phyloP scores from a whole-genome alignment of 352 stramenopile species.

The Pythium brachiatum region DNA sequence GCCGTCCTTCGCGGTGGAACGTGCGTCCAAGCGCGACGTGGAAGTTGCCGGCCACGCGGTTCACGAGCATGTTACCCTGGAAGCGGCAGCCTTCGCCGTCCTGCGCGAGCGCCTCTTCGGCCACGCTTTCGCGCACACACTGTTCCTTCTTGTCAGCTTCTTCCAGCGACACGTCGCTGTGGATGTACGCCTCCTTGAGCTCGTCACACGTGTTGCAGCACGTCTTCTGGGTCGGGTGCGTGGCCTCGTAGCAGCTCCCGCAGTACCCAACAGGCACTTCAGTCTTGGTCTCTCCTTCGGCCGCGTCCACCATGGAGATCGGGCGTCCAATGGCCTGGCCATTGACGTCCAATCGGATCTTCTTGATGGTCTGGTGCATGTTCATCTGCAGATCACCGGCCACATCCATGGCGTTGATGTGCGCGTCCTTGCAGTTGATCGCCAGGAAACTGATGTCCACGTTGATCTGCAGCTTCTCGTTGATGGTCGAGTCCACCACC shows the following conservation, averaged over 20 bases:
- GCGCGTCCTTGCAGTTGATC: constrained; percentile 94
- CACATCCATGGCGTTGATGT: constrained; percentile 99
- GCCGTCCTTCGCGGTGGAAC: constrained; percentile 70
- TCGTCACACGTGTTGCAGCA: constrained; percentile 87
- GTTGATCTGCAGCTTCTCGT: constrained; percentile 95
- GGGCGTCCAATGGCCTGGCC: constrained; percentile 64
- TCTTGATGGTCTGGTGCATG: constrained; percentile 95
- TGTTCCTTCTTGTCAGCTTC: constrained; percentile 79
- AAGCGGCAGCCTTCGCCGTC: constrained; percentile 82
- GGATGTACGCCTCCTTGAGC: constrained; percentile 81
- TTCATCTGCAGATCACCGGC: constrained; percentile 97
- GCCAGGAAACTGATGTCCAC: constrained; percentile 98
- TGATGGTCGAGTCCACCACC: constrained; percentile 93
- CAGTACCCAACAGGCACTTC: constrained; percentile 89
- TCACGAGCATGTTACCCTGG: constrained; percentile 79
- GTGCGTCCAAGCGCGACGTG: constrained; percentile 79
- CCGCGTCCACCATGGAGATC: constrained; percentile 41
- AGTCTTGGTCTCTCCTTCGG: constrained; percentile 34
- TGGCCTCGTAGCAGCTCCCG: constrained; percentile 93
- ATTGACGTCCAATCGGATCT: constrained; percentile 82
- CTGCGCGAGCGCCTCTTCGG: constrained; percentile 65
- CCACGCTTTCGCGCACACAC: constrained; percentile 63
- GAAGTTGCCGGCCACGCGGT: constrained; percentile 85
- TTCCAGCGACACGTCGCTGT: constrained; percentile 66
- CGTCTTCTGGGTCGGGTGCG: constrained; percentile 57